These are phyloP conservation scores for Brettanomyces sp. DNA, from an alignment of 805 yeast genomes.

Conservation along the genomic window DNA sequence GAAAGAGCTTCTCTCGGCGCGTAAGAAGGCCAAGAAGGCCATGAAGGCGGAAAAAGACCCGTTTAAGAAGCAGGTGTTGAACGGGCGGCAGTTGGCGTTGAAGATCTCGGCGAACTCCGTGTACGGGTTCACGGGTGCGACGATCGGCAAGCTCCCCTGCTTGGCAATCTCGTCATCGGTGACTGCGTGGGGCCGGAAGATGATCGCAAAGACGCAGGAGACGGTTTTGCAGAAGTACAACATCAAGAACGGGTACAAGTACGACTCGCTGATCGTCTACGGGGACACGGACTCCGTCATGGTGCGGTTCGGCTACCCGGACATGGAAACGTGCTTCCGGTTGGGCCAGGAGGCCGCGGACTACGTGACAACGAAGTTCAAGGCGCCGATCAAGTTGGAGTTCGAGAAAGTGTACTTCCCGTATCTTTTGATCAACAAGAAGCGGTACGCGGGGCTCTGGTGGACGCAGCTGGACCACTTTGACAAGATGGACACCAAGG, in stretches of 20 bases:
- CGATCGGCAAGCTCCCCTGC: slow-evolving; percentile 94
- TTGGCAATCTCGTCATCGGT: slow-evolving; percentile 91
- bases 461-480: slow-evolving; percentile 92
- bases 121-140: slow-evolving; percentile 98
- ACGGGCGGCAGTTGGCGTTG: slow-evolving; percentile 94
- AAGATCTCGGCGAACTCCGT: slow-evolving; percentile 97
- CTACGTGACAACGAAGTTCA: slow-evolving; percentile 68
- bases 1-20: slow-evolving; percentile 79
- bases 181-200: slow-evolving; percentile 91
- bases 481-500: slow-evolving; percentile 97
- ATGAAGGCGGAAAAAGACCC: slow-evolving; percentile 91
- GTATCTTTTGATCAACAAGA: slow-evolving; percentile 85
- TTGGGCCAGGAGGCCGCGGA: slow-evolving; percentile 93
- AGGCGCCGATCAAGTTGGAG: slow-evolving; percentile 85
- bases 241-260: slow-evolving; percentile 73
- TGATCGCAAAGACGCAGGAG: slow-evolving; percentile 88
- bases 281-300: slow-evolving; percentile 99
- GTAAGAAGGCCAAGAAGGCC: slow-evolving; percentile 88
- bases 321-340: slow-evolving; percentile 76
- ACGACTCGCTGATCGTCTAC: slow-evolving; percentile 83
- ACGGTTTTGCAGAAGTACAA: slow-evolving; percentile 76
- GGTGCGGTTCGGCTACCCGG: slow-evolving; percentile 89
- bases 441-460: slow-evolving; percentile 92
- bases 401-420: slow-evolving; percentile 97
- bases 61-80: slow-evolving; percentile 83